Evolutionary conservation across 2,329 filamentous ascomycete species (phyloP).

Genomic region (Neofusicoccum kwambonambiense): DNA sequence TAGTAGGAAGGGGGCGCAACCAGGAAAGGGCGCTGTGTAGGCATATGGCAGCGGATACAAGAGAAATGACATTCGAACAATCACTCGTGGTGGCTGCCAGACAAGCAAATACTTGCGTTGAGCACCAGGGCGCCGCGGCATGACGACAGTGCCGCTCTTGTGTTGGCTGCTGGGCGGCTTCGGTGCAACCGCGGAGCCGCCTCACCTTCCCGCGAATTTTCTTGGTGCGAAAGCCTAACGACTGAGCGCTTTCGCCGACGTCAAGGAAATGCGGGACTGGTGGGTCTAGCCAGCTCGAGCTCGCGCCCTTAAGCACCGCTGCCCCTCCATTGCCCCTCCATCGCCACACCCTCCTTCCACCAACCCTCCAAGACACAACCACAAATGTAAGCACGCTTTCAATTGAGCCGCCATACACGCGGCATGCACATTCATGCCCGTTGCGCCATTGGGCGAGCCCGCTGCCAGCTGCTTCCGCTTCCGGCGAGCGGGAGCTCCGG

Average conservation of each 20-base stretch:
- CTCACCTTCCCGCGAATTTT: background rate
- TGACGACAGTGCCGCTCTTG: background rate
- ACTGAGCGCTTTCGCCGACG: background rate
- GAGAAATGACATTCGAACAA: background rate
- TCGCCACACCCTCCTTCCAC: background rate
- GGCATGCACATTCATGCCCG: no score
- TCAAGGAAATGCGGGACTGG: constrained; percentile 8
- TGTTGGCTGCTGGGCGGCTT: background rate
- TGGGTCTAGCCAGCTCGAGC: background rate
- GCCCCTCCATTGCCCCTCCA: background rate
- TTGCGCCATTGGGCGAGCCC: background rate
- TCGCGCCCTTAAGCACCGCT: background rate
- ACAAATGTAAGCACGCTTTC: background rate
- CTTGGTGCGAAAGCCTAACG: background rate
- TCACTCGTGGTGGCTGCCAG: background rate
- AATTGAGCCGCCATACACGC: background rate
- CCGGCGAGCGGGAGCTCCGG: background rate
- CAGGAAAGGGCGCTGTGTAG: no score
- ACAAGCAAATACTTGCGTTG: no score
- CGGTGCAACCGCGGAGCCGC: constrained; percentile 9
- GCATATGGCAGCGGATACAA: no score
- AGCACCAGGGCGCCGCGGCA: background rate
- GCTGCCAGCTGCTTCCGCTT: background rate
- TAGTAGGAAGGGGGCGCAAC: no score
- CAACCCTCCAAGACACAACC: background rate